Evolutionary conservation across 2,329 filamentous ascomycete genomes (phyloP).

Genomic region (Ophiostoma sp.): DNA sequence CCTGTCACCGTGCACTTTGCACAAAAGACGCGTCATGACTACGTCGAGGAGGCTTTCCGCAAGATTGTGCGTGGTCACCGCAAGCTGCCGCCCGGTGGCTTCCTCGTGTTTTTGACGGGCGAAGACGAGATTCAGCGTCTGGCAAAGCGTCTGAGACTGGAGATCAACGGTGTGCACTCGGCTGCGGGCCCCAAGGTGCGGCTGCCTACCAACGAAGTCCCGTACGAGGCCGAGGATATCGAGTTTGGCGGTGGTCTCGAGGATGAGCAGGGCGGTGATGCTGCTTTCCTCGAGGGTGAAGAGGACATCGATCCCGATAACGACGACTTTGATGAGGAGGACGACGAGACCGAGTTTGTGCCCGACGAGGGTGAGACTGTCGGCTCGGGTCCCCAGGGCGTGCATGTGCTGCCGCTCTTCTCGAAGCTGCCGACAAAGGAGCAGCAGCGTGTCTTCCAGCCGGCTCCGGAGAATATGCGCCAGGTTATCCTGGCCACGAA

Average conservation of each 20-base stretch:
- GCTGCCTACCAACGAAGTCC: slow-evolving; percentile 69
- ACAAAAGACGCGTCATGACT: slow-evolving; percentile 75
- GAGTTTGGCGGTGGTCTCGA: slow-evolving; percentile 60
- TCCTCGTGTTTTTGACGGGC: slow-evolving; percentile 90
- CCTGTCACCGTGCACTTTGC: slow-evolving; percentile 87
- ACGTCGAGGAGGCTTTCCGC: slow-evolving; percentile 80
- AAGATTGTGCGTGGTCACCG: slow-evolving; percentile 84
- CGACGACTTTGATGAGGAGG: slow-evolving; percentile 53
- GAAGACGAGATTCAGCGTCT: slow-evolving; percentile 84
- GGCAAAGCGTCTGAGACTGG: slow-evolving; percentile 69
- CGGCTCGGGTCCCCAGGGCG: slow-evolving; percentile 59
- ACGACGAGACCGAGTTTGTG: slow-evolving; percentile 60
- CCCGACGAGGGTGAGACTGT: slow-evolving; percentile 58
- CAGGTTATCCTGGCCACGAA: slow-evolving; percentile 91
- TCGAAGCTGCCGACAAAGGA: slow-evolving; percentile 86
- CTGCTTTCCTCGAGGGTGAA: slow-evolving; percentile 1
- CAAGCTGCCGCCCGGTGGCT: slow-evolving; percentile 83
- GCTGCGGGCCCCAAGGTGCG: slow-evolving; percentile 61
- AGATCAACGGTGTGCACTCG: slow-evolving; percentile 54
- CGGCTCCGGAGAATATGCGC: slow-evolving; percentile 73
- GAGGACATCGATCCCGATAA: slow-evolving; percentile 44
- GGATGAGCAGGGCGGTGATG: slow-evolving; percentile 14
- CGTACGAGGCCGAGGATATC: slow-evolving; percentile 79
- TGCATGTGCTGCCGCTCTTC: slow-evolving; percentile 90
- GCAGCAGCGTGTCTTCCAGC: slow-evolving; percentile 84